Evolutionary conservation across 441 rosid genomes (phyloP), one percentile per base, ranked within the genome.

Genomic region (Dalechampia spathulata): DNA sequence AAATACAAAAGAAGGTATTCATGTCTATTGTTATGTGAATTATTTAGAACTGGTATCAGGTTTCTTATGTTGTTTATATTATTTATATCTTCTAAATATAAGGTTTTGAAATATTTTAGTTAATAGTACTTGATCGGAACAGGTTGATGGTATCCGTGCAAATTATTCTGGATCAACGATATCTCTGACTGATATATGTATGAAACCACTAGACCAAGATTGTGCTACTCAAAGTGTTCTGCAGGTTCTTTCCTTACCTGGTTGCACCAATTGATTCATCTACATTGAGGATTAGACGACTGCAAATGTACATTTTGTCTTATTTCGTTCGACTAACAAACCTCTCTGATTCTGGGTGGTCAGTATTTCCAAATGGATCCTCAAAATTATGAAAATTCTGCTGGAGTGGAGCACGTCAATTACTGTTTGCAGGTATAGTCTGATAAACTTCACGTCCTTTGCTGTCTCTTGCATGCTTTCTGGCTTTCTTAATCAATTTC

Each of bases 301-400:
- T 19, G 49, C 13, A 34, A 58, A 45, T 42, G 21, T 51, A 13
- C 20, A 23, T 26, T 0, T 51, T 17, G 17, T 28, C 26, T 26
- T 19, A 20, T 43, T 23, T 1, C 52, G 22, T 36, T 25, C 16
- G 63, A 56, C 62, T 60, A 38, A 65, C 28, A 32, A 13, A 17
- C 19, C 51, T 64, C 37, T 46, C 49, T 58, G 38, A 20, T 55
- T 56, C 43, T 59, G 41, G 30, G 41, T 60, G 59, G 52, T 20
- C 66, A 93, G 99, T 93, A 85, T 77, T 93, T 85, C 81, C 86
- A 90, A 79, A 93, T 93, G 99, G 77, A 83, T 81, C 78, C 82
- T 44, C 63, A 66, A 67, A 85, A 80, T 57, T 85, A 68, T 48
- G 89, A 86, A 30, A 80, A 70, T 49, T 66, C 72, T 62, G 92